Conservation (phyloP, 306 rosid species). For the Trifolium dubium region DNA sequence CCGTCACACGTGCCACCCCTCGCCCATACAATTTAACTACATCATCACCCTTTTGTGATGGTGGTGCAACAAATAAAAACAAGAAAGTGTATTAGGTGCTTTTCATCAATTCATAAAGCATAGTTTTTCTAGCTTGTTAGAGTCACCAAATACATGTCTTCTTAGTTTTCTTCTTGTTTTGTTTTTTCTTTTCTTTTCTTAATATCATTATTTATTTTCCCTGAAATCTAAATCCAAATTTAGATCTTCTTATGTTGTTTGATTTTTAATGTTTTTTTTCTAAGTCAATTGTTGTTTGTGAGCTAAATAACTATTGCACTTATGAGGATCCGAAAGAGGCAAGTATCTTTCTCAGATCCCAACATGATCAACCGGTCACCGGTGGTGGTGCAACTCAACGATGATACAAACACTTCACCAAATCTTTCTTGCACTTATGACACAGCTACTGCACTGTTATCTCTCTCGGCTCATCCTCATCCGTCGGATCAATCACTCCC, state of each 20-base stretch:
- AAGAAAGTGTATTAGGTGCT: too few relatives aligned
- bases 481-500: slow-evolving; percentile 55
- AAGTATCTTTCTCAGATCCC: slow-evolving; percentile 80
- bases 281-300: background rate
- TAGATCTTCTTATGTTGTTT: background rate
- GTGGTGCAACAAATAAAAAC: slow-evolving; percentile 83
- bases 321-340: slow-evolving; percentile 90
- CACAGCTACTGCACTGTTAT: slow-evolving; percentile 1
- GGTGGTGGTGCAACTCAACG: slow-evolving; percentile 67
- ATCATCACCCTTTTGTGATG: slow-evolving; percentile 51
- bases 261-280: background rate
- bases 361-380: slow-evolving; percentile 59
- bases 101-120: background rate
- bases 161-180: background rate
- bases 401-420: slow-evolving; percentile 18
- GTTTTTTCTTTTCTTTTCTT: slow-evolving; percentile 8
- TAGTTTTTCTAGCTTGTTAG: slow-evolving; percentile 23
- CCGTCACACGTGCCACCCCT: slow-evolving; percentile 43
- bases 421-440: slow-evolving; percentile 44
- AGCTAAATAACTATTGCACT: slow-evolving; percentile 42
- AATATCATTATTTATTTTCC: slow-evolving; percentile 29
- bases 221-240: slow-evolving; percentile 38
- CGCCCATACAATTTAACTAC: slow-evolving; percentile 48
- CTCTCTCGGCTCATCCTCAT: slow-evolving; percentile 41
- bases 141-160: slow-evolving; percentile 28